These are phyloP conservation scores for Scleromitrula shiraiana DNA, from an alignment of 2,329 filamentous ascomycete genomes.

Conservation along the genomic window DNA sequence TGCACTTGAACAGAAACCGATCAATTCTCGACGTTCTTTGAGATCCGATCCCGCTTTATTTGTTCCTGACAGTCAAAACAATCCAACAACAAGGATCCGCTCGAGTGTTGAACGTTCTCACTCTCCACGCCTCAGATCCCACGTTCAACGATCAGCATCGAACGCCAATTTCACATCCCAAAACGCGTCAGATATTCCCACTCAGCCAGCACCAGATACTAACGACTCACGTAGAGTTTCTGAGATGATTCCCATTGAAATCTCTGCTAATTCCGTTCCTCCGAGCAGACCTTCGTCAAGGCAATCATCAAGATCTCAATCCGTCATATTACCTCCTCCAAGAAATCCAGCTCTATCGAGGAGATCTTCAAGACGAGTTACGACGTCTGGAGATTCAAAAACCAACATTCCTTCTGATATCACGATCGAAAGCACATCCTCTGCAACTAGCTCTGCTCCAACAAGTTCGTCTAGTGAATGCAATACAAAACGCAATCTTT, in stretches of 20 bases:
- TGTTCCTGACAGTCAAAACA: background rate
- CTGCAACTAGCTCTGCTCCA: background rate
- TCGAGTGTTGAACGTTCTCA: background rate
- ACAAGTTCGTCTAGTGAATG: conserved; percentile 1
- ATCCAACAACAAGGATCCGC: background rate
- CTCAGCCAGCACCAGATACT: too few relatives aligned
- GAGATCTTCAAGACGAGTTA: conserved; percentile 1
- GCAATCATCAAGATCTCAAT: conserved; percentile 1
- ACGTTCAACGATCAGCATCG: too few relatives aligned
- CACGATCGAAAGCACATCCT: background rate
- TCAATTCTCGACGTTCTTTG: background rate
- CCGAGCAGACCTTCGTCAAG: background rate
- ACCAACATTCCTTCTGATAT: background rate
- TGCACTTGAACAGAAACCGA: too few relatives aligned
- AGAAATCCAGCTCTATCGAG: background rate
- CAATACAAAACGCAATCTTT: background rate
- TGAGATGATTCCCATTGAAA: background rate
- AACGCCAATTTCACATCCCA: too few relatives aligned
- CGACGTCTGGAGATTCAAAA: background rate
- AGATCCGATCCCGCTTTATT: background rate
- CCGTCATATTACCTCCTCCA: background rate
- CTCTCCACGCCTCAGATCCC: too few relatives aligned
- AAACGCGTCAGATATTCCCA: too few relatives aligned
- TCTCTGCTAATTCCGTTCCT: background rate
- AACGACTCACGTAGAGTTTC: background rate